Conservation (phyloP, 176 grass and related monocot genomes). For the Tuctoria greenei region DNA sequence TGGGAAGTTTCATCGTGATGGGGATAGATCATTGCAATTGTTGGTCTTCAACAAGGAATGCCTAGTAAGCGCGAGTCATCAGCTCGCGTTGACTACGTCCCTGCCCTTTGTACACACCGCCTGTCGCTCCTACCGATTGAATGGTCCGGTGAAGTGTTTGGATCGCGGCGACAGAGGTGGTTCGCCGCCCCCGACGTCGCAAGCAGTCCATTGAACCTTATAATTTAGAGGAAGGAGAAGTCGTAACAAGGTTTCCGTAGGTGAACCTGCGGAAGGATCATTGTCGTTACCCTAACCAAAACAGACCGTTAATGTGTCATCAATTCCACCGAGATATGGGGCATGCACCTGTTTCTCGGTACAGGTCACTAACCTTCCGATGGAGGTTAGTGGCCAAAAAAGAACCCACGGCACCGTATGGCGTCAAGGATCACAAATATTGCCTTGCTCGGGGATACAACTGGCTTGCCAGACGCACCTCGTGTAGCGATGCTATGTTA, state of each 20-base stretch:
- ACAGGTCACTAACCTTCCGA: too few relatives aligned
- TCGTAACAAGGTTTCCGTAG: conserved; percentile 66
- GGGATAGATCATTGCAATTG: conserved; percentile 96
- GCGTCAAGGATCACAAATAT: too few relatives aligned
- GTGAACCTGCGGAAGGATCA: conserved; percentile 56
- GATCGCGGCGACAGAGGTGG: neutral
- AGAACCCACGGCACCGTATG: too few relatives aligned
- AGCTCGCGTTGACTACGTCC: too few relatives aligned
- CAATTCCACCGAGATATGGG: too few relatives aligned
- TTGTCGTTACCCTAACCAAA: neutral
- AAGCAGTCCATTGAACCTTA: conserved; percentile 48
- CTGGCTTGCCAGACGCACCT: too few relatives aligned
- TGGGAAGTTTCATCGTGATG: conserved; percentile 83
- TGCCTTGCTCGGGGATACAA: too few relatives aligned
- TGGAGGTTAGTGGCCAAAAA: too few relatives aligned
- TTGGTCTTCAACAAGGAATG: conserved; percentile 91
- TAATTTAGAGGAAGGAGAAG: conserved; percentile 67
- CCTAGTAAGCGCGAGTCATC: conserved; percentile 64
- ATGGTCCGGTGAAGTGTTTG: conserved; percentile 34
- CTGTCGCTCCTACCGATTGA: neutral
- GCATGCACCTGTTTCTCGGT: too few relatives aligned
- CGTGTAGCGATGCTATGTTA: too few relatives aligned
- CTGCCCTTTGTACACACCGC: too few relatives aligned
- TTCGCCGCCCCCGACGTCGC: neutral
- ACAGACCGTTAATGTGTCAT: too few relatives aligned